Evolutionary conservation across 2,329 filamentous ascomycete species (phyloP).

Genomic region (Alternaria gansuensis): DNA sequence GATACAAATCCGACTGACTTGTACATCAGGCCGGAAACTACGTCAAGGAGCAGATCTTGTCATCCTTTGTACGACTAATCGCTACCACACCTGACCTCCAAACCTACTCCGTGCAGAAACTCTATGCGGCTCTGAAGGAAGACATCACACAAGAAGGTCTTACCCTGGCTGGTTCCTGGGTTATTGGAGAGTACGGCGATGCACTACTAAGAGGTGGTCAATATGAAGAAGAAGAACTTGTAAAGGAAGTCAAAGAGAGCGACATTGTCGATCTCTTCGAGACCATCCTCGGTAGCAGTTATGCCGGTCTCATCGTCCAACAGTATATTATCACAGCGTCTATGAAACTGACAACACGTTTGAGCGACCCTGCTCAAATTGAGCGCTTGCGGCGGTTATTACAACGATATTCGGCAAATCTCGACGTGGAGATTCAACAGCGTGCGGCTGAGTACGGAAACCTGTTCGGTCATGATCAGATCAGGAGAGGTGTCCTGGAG

Average conservation of each 20-base stretch:
- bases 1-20: constrained; percentile 19
- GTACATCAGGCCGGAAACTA: constrained; percentile 78
- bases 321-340: constrained; percentile 96
- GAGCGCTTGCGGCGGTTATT: constrained; percentile 84
- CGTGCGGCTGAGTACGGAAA: constrained; percentile 95
- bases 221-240: constrained; percentile 92
- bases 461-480: constrained; percentile 87
- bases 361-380: constrained; percentile 83
- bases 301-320: constrained; percentile 86
- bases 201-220: constrained; percentile 86
- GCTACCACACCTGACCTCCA: constrained; percentile 94
- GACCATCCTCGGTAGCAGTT: constrained; percentile 92
- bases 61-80: constrained; percentile 93
- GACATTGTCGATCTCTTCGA: constrained; percentile 94
- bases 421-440: constrained; percentile 96
- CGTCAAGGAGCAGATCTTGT: constrained; percentile 96
- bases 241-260: constrained; percentile 81
- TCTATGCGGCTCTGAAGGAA: constrained; percentile 89
- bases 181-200: constrained; percentile 96
- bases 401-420: constrained; percentile 78
- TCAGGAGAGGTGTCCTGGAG: constrained; percentile 89
- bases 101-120: constrained; percentile 94
- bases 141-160: constrained; percentile 98
- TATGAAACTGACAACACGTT: constrained; percentile 91
- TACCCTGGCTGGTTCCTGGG: constrained; percentile 93